These are phyloP conservation scores for Wickerhamiella azymoides DNA, from an alignment of 805 yeast species.

Conservation along the genomic window DNA sequence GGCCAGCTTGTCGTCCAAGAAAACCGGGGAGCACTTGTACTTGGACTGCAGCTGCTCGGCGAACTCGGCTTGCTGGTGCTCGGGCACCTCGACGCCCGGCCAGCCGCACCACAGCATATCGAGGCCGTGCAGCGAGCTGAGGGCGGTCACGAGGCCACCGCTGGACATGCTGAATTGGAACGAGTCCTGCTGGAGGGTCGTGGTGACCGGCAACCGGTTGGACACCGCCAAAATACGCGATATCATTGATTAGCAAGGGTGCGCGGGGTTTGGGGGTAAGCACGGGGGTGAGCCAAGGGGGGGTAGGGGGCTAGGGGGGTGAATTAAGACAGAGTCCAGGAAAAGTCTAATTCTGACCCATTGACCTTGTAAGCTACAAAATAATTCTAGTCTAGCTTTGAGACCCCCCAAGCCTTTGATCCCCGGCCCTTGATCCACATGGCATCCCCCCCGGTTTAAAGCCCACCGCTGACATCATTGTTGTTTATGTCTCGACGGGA, in stretches of 20 bases:
- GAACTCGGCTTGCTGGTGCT: constrained; percentile 53
- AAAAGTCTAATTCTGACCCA: too few species aligned
- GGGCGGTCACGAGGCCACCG: constrained; percentile 93
- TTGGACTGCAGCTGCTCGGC: constrained; percentile 54
- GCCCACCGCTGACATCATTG: too few species aligned
- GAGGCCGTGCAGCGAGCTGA: constrained; percentile 81
- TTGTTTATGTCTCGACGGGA: too few species aligned
- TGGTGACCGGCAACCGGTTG: constrained; percentile 89
- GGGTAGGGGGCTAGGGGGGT: neutral
- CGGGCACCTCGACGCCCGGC: constrained; percentile 82
- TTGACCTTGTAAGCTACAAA: too few species aligned
- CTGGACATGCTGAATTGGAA: constrained; percentile 87
- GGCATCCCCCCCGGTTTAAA: too few species aligned
- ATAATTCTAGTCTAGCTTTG: too few species aligned
- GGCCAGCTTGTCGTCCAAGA: constrained; percentile 75
- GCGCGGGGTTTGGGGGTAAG: too few species aligned
- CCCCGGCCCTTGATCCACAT: too few species aligned
- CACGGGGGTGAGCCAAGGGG: too few species aligned
- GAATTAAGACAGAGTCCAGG: too few species aligned
- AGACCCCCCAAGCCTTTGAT: too few species aligned
- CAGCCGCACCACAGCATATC: constrained; percentile 85
- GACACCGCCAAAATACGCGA: constrained; percentile 67
- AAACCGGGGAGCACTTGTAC: constrained; percentile 84
- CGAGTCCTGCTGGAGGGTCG: constrained; percentile 32
- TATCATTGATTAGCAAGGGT: neutral